Evolutionary conservation across 352 stramenopile genomes (phyloP).

Genomic region (Phytophthora kernoviae): DNA sequence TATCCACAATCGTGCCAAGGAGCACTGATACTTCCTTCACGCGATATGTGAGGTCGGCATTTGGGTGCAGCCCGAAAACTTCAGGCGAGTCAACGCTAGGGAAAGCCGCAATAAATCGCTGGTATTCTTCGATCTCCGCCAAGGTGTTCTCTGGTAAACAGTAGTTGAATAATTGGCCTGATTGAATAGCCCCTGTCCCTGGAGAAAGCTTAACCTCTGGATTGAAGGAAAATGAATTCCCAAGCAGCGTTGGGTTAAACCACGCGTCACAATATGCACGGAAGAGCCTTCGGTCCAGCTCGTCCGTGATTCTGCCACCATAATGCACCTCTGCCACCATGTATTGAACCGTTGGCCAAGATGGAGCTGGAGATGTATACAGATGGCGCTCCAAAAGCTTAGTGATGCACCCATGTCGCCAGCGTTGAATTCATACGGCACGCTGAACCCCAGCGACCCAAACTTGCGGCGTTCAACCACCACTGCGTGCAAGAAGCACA

Average conservation of each 20-base stretch:
- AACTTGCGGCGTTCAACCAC: conserved; percentile 82
- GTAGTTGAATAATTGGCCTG: conserved; percentile 55
- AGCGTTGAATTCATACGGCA: conserved; percentile 85
- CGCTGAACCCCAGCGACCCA: conserved; percentile 65
- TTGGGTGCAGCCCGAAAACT: conserved; percentile 82
- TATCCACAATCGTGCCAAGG: conserved; percentile 67
- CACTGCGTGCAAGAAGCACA: conserved; percentile 84
- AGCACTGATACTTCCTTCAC: conserved; percentile 77
- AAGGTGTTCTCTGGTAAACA: conserved; percentile 14
- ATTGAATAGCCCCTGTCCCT: conserved; percentile 13
- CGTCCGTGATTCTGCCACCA: conserved; percentile 79
- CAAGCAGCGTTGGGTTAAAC: conserved; percentile 68
- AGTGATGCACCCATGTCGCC: conserved; percentile 68
- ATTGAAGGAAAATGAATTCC: conserved; percentile 71
- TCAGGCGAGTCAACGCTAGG: conserved; percentile 77
- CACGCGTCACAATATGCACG: conserved; percentile 76
- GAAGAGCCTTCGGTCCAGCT: conserved; percentile 79
- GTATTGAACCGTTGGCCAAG: conserved; percentile 80
- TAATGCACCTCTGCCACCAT: conserved; percentile 88
- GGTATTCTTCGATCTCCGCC: conserved; percentile 43
- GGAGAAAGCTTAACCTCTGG: conserved; percentile 50
- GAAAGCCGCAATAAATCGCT: conserved; percentile 54
- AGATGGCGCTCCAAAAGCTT: conserved; percentile 78
- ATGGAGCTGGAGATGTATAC: conserved; percentile 56
- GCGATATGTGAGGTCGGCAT: conserved; percentile 78